phyloP scores from a whole-genome alignment of 2,329 filamentous ascomycete species.

The Zymoseptoria ardabiliae region DNA sequence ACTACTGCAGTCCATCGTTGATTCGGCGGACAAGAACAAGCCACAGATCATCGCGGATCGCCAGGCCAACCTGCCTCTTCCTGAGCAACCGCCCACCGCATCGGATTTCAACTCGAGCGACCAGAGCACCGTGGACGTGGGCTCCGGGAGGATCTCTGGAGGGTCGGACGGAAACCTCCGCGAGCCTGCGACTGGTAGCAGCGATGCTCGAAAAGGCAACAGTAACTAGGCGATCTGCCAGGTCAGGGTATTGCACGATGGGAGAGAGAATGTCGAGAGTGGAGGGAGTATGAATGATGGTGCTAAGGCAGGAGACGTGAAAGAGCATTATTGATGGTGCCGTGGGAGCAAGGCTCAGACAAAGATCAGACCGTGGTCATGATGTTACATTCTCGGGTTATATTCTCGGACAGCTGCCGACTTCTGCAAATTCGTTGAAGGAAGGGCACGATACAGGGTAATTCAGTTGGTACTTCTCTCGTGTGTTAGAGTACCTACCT shows the following conservation, averaged over 20 bases:
- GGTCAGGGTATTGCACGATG: constrained; percentile 46
- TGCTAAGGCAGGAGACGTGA: no score
- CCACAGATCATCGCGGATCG: constrained; percentile 58
- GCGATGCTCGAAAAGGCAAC: constrained; percentile 45
- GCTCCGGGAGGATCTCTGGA: constrained; percentile 48
- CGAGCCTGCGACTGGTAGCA: constrained; percentile 46
- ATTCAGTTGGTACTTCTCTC: no score
- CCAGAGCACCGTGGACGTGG: constrained; percentile 60
- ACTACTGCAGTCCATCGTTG: constrained; percentile 21
- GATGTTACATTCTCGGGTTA: no score
- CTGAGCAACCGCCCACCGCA: constrained; percentile 66
- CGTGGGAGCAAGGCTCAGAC: no score
- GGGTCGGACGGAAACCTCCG: constrained; percentile 37
- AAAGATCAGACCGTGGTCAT: no score
- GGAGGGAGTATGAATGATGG: constrained; percentile 29
- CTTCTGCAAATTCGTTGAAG: no score
- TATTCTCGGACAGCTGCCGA: no score
- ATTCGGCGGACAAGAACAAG: constrained; percentile 41
- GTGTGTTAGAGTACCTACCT: no score
- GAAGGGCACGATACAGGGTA: no score
- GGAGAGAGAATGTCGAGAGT: constrained; percentile 51
- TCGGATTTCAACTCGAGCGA: constrained; percentile 74
- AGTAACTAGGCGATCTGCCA: constrained; percentile 39
- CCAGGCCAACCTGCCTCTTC: constrained; percentile 68
- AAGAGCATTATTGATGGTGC: no score